Percentiles rank a stretch among this genome's conserved stretches.
phyloP scores from a whole-genome alignment of 2,329 filamentous ascomycete species.

The Fusarium albidum region DNA sequence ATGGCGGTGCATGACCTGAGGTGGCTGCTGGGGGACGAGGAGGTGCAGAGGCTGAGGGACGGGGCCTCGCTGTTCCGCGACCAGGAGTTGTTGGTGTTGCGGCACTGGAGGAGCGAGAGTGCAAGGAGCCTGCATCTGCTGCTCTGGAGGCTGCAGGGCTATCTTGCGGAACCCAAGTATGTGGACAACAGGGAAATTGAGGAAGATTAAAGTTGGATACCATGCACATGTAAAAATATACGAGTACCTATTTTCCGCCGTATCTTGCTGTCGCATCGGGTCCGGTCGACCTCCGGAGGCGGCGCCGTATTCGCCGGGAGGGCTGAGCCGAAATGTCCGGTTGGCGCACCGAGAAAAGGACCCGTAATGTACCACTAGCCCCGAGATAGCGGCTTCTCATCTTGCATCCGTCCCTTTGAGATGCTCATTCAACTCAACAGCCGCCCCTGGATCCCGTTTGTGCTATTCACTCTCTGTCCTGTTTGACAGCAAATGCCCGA shows the following conservation, averaged over 20 bases:
- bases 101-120: conserved; percentile 45
- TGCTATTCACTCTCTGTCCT: background rate
- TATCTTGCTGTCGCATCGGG: background rate
- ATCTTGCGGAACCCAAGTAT: conserved; percentile 44
- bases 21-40: conserved; percentile 58
- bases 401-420: background rate
- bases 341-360: background rate
- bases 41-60: conserved; percentile 49
- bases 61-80: conserved; percentile 46
- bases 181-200: background rate
- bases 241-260: background rate
- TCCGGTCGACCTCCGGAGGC: conserved; percentile 10
- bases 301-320: conserved; percentile 17
- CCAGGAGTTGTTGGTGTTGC: conserved; percentile 54
- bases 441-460: background rate
- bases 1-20: conserved; percentile 63
- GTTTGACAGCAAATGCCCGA: background rate
- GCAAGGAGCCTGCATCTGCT: conserved; percentile 57
- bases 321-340: conserved; percentile 18
- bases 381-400: background rate
- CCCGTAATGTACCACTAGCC: conserved; percentile 5
- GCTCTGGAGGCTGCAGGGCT: conserved; percentile 68
- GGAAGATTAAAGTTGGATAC: conserved; percentile 6
- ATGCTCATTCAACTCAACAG: background rate
- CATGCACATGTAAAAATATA: background rate